Percentiles rank a stretch among this genome's conserved stretches.
Conservation (phyloP, 176 grass and related monocot species). For the Oryza coarctata region DNA sequence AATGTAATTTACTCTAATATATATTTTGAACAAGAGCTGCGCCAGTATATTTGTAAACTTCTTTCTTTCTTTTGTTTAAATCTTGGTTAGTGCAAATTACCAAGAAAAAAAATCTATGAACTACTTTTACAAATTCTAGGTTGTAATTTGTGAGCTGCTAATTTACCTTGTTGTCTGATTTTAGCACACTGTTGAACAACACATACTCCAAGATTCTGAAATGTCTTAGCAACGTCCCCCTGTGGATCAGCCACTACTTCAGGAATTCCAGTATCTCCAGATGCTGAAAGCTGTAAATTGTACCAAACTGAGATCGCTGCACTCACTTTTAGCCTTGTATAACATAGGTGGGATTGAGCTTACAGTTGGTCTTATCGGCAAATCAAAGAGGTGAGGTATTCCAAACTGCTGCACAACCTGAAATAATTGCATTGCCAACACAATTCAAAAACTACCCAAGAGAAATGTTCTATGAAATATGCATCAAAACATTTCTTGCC, state of each 20-base stretch:
- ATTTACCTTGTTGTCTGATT: conserved; percentile 97
- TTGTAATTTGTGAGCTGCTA: conserved; percentile 2
- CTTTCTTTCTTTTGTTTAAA: neutral
- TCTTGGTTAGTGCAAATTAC: neutral
- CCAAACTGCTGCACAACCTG: conserved; percentile 99
- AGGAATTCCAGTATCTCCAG: conserved; percentile 89
- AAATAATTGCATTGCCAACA: conserved; percentile 30
- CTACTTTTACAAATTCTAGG: neutral
- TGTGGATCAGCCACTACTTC: conserved; percentile 87
- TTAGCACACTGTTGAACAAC: conserved; percentile 98
- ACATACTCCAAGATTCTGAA: conserved; percentile 95
- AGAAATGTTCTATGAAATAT: conserved; percentile 20
- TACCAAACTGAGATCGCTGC: conserved; percentile 18
- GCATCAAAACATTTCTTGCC: conserved; percentile 46
- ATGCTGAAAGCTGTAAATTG: conserved; percentile 78
- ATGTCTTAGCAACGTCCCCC: conserved; percentile 87
- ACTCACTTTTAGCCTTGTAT: neutral
- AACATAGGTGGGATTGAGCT: conserved; percentile 31
- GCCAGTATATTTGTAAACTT: neutral
- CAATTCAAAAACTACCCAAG: conserved; percentile 25
- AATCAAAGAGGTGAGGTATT: conserved; percentile 95
- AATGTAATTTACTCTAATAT: conserved; percentile 4
- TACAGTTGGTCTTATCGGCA: conserved; percentile 86
- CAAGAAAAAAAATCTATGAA: neutral
- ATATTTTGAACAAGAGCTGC: neutral